A percentile compares a stretch with the other conserved stretches of the same genome.
These are phyloP conservation scores for Coemansia sp. DNA, from an alignment of 192 early-diverging fungal genomes.

Conservation along the genomic window DNA sequence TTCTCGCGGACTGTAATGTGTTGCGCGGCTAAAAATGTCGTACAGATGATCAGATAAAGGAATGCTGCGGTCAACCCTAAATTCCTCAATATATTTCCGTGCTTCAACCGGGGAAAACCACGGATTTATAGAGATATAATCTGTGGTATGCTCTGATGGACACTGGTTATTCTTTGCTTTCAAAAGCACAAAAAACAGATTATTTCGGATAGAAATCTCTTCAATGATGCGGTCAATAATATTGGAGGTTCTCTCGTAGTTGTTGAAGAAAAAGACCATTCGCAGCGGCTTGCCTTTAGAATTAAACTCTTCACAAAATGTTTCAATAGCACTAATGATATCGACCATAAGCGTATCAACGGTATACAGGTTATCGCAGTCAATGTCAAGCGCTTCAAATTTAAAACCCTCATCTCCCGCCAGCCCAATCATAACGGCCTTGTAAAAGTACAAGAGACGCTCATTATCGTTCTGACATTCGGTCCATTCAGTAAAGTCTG, in stretches of 20 bases:
- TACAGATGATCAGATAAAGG: not conserved
- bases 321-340: not conserved
- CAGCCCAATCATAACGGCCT: constrained; percentile 1
- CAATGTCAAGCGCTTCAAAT: not conserved
- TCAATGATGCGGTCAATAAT: not conserved
- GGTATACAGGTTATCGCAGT: not conserved
- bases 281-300: not conserved
- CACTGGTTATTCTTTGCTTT: not conserved
- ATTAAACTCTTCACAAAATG: not conserved
- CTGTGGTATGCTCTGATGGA: not conserved
- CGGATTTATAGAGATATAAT: not conserved
- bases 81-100: not conserved
- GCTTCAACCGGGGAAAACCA: not conserved
- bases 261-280: not conserved
- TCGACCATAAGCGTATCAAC: not conserved
- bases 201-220: not conserved
- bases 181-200: not conserved
- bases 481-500: not conserved
- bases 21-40: not conserved
- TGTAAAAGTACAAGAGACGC: constrained; percentile 1
- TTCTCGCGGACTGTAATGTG: not conserved
- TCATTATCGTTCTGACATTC: not conserved
- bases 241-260: not conserved
- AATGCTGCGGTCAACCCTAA: not conserved
- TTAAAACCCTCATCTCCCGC: not conserved